Base-by-base conservation (phyloP, 2,329 filamentous ascomycete species). In the Colletotrichum paranaense region DNA sequence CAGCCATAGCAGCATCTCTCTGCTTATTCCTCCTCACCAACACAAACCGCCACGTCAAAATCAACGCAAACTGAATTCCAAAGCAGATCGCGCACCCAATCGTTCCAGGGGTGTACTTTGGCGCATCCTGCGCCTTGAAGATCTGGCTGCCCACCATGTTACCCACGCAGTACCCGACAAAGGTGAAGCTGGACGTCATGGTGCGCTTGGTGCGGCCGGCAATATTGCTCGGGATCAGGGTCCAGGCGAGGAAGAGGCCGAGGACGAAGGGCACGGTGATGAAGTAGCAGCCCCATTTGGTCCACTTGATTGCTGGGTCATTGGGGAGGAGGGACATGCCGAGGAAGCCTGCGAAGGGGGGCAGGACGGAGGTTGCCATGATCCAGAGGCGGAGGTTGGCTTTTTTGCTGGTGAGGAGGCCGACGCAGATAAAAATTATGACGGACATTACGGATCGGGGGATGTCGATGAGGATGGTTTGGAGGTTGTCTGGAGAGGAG, bases 71-170 rank as follows among this genome's bases (percentile, higher is more conserved):
- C 67, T 84, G 76, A 0, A 84, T 75, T 2, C 75, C 82, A 70
- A 83, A 84, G 74, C 84, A 84, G 3, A 83, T 73, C 1, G 82
- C 81, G 42, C 84, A 85, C 2, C 78, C 81, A 14, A 78, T 77
- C 0, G 84, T 86, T 4, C 85, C 85, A 0, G 83, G 82, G 5
- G 86, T 79, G 72, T 87, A 87, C 46, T 83, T 81, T 1, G 85
- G 85, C 1, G 83, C 84, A 73, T 87, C 85, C 26, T 78, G 78
- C 5, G 79, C 76, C 60, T 82, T 80, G 78, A 87, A 87, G 63
- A 87, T 86, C 76, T 87, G 84, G 8, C 82, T 83, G 5, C 85
- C 85, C 3, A 81, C 80, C 82, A 86, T 86, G 75, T 87, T 87
- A 2, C 85, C 86, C 3, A 85, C 83, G 66, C 85, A 87, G 75